Evolutionary conservation across 495 filamentous ascomycete species (phyloP).

Genomic region (Hypoxylon cercidicola): DNA sequence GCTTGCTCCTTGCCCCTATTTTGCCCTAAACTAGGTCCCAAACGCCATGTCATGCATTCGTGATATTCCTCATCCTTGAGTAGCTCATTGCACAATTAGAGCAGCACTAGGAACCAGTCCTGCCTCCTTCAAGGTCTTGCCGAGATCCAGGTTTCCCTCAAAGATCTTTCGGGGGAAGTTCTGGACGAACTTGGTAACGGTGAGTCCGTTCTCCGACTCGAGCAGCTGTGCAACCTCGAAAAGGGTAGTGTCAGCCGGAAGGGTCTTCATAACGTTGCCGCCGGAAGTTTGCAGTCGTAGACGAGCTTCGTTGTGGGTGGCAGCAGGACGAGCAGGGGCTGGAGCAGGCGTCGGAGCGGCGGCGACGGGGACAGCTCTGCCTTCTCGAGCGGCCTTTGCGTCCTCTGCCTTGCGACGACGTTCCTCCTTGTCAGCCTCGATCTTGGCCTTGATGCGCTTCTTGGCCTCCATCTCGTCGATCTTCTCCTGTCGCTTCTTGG

Average conservation of each 20-base stretch:
- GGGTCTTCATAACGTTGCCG: constrained; percentile 83
- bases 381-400: constrained; percentile 85
- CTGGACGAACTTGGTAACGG: constrained; percentile 79
- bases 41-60: constrained; percentile 40
- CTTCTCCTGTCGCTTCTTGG: constrained; percentile 86
- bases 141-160: constrained; percentile 78
- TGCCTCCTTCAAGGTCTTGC: constrained; percentile 90
- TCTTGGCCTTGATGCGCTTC: constrained; percentile 87
- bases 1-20: constrained; percentile 3
- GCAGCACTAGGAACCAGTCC: constrained; percentile 89
- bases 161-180: constrained; percentile 91
- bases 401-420: constrained; percentile 82
- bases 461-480: constrained; percentile 86
- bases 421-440: constrained; percentile 89
- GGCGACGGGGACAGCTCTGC: constrained; percentile 63
- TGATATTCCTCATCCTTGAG: constrained; percentile 15
- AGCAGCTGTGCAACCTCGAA: constrained; percentile 90
- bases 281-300: constrained; percentile 79
- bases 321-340: constrained; percentile 47
- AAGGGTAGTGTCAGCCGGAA: constrained; percentile 85
- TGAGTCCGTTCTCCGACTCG: constrained; percentile 63
- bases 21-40: constrained; percentile 19
- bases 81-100: constrained; percentile 72
- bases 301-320: constrained; percentile 78
- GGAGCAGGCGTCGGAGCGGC: constrained; percentile 51